phyloP scores from a whole-genome alignment of 768 basidiomycete genomes.

The Leccinum longicurvipes region DNA sequence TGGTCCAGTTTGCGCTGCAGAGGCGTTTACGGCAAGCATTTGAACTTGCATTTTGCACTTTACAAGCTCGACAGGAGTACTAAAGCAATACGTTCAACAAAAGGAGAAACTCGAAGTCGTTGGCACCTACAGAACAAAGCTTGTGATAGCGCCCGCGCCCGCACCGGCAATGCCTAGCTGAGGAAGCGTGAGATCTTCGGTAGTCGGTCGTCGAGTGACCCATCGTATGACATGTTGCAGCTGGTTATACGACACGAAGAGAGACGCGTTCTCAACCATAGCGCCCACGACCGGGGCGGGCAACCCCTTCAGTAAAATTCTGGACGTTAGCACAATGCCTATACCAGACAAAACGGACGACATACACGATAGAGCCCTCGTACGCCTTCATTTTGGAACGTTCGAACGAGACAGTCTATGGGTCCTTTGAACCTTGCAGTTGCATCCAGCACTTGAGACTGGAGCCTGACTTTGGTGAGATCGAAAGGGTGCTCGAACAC shows the following conservation, averaged over 20 bases:
- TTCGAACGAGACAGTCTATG: constrained; percentile 80
- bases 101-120: neutral
- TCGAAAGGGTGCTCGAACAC: constrained; percentile 95
- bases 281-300: constrained; percentile 90
- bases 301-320: constrained; percentile 57
- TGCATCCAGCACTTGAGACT: constrained; percentile 80
- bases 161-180: constrained; percentile 80
- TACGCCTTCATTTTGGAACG: constrained; percentile 78
- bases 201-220: constrained; percentile 31
- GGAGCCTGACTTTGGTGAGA: constrained; percentile 90
- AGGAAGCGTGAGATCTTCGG: constrained; percentile 50
- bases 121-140: constrained; percentile 75
- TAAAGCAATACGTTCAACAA: constrained; percentile 24
- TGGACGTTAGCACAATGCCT: neutral
- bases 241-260: constrained; percentile 85
- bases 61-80: constrained; percentile 91
- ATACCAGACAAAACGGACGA: constrained; percentile 4
- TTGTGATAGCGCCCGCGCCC: constrained; percentile 83
- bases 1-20: constrained; percentile 16
- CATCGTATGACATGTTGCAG: constrained; percentile 60
- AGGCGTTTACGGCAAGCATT: constrained; percentile 50
- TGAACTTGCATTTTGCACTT: constrained; percentile 99
- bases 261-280: constrained; percentile 85
- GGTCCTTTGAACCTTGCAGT: constrained; percentile 77
- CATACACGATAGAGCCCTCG: constrained; percentile 84